Conservation (phyloP, 1,284 basidiomycete genomes). For the Athelia psychrophila region DNA sequence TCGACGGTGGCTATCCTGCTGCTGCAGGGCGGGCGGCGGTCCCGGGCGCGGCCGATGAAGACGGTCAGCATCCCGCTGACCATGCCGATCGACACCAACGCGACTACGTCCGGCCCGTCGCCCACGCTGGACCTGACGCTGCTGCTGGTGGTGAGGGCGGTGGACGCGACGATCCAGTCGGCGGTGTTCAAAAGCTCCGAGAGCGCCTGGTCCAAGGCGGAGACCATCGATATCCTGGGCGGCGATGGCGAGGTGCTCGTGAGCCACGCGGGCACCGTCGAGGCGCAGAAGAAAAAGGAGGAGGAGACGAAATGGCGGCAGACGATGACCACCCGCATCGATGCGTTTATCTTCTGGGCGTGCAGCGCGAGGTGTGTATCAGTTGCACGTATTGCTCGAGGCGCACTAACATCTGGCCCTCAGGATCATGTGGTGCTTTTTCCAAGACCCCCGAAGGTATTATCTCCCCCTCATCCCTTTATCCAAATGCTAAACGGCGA, state of each 20-base stretch:
- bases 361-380: constrained; percentile 63
- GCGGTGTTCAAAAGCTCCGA: constrained; percentile 36
- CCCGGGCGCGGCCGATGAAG: constrained; percentile 12
- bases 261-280: neutral
- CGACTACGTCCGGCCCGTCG: constrained; percentile 29
- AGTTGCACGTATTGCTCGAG: constrained; percentile 1
- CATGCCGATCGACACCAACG: constrained; percentile 14
- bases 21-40: constrained; percentile 41
- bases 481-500: no score
- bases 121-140: constrained; percentile 68
- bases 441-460: constrained; percentile 72
- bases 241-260: neutral
- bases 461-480: neutral
- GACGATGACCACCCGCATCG: constrained; percentile 45
- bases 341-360: constrained; percentile 71
- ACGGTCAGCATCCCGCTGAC: constrained; percentile 12
- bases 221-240: neutral
- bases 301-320: constrained; percentile 19
- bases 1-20: constrained; percentile 55
- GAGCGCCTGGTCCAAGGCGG: neutral
- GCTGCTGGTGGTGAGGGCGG: constrained; percentile 64
- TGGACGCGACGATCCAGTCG: constrained; percentile 57
- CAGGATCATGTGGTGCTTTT: constrained; percentile 85
- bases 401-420: constrained; percentile 5
- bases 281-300: constrained; percentile 12